These are phyloP conservation scores for Psilocybe azurescens DNA, from an alignment of 768 basidiomycete genomes.

Conservation along the genomic window DNA sequence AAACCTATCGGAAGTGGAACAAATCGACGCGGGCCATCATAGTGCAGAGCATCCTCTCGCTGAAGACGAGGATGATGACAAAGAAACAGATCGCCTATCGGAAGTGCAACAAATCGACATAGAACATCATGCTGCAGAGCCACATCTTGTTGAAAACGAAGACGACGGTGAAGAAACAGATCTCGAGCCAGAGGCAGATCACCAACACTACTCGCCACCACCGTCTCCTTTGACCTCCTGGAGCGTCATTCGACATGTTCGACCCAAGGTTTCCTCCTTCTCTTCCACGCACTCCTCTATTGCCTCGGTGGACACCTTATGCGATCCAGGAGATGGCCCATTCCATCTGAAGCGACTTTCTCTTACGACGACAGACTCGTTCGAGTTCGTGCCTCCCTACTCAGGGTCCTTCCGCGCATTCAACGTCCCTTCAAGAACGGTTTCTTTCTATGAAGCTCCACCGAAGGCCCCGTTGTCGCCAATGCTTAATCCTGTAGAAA, in stretches of 20 bases:
- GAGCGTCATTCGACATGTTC: slow-evolving; percentile 6
- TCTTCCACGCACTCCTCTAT: slow-evolving; percentile 26
- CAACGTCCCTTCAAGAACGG: slow-evolving; percentile 25
- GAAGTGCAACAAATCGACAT: not conserved
- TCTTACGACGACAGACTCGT: slow-evolving; percentile 21
- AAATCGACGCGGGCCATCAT: not conserved
- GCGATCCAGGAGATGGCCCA: slow-evolving; percentile 21
- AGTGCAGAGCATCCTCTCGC: not conserved
- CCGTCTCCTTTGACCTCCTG: slow-evolving; percentile 16
- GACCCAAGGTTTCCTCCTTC: slow-evolving; percentile 18
- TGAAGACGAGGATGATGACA: slow-evolving; percentile 4
- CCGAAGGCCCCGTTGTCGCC: slow-evolving; percentile 15
- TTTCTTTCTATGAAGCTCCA: slow-evolving; percentile 29
- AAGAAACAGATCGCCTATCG: slow-evolving; percentile 8
- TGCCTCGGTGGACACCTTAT: slow-evolving; percentile 29
- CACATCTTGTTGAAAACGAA: not conserved
- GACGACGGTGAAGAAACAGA: slow-evolving; percentile 14
- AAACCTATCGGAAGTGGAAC: not conserved
- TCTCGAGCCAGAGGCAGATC: slow-evolving; percentile 12
- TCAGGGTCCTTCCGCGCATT: slow-evolving; percentile 18
- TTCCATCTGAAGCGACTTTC: slow-evolving; percentile 29
- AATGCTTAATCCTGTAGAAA: slow-evolving; percentile 11
- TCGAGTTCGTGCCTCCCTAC: slow-evolving; percentile 21
- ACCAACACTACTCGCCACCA: slow-evolving; percentile 12
- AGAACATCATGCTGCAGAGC: no score